Conservation (phyloP, 1,139 yeast genomes). For the Suhomyces guaymorum region DNA sequence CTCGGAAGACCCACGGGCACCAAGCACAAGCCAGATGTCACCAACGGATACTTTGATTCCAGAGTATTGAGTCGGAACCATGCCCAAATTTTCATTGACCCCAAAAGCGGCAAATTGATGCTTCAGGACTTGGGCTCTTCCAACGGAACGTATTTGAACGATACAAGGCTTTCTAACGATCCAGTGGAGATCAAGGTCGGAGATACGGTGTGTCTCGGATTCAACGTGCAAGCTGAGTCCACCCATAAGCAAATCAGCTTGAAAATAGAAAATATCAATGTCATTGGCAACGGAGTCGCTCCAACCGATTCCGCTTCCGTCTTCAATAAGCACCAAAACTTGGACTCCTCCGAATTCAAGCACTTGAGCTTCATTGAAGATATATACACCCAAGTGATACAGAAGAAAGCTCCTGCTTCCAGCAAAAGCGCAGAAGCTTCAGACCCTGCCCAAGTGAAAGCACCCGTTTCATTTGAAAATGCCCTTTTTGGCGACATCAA, state of each 20-base stretch:
- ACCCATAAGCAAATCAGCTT: constrained; percentile 87
- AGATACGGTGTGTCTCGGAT: constrained; percentile 85
- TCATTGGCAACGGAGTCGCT: constrained; percentile 32
- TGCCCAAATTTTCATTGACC: constrained; percentile 82
- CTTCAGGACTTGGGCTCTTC: constrained; percentile 86
- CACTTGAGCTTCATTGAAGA: constrained; percentile 48
- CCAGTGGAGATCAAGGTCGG: constrained; percentile 68
- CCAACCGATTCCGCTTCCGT: constrained; percentile 6
- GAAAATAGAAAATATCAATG: constrained; percentile 67
- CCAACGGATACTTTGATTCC: constrained; percentile 93
- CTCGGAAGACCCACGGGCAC: constrained; percentile 86
- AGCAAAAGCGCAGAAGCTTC: neutral
- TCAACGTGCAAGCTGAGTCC: constrained; percentile 80
- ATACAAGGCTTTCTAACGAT: constrained; percentile 63
- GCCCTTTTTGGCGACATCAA: constrained; percentile 80
- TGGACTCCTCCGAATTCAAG: constrained; percentile 35
- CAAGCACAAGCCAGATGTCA: constrained; percentile 69
- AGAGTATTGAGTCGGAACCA: constrained; percentile 91
- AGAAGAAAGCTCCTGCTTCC: constrained; percentile 6
- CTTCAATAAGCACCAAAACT: constrained; percentile 16
- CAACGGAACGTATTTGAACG: constrained; percentile 92
- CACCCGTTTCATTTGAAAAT: constrained; percentile 49
- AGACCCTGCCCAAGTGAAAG: no score
- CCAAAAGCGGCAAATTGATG: constrained; percentile 65
- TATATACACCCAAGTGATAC: constrained; percentile 25